Evolutionary conservation across 2,329 filamentous ascomycete genomes (phyloP).

Genomic region (Epicoccum sorghinum): DNA sequence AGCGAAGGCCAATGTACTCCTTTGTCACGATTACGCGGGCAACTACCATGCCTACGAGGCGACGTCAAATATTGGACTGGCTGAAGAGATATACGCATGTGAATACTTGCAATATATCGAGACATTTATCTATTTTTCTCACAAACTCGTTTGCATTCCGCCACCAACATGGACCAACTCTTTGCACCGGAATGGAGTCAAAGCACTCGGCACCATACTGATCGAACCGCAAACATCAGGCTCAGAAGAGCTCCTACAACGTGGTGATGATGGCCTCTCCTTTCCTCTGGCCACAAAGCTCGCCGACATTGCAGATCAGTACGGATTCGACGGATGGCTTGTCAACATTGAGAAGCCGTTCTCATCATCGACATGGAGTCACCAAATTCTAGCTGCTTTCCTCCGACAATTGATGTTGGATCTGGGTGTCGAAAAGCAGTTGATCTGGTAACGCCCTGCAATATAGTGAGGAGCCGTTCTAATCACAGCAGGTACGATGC

Average conservation of each 20-base stretch:
- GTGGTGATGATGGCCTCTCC: conserved; percentile 15
- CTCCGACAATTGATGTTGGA: conserved; percentile 45
- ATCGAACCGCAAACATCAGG: conserved; percentile 50
- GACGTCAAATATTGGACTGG: conserved; percentile 37
- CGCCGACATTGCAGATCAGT: conserved; percentile 47
- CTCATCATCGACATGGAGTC: conserved; percentile 39
- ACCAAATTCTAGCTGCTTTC: conserved; percentile 43
- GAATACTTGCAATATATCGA: conserved; percentile 54
- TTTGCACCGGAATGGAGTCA: conserved; percentile 55
- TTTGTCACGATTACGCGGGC: conserved; percentile 51
- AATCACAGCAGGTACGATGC: conserved; percentile 52
- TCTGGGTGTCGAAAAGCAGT: conserved; percentile 34
- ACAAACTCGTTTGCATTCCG: conserved; percentile 54
- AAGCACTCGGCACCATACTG: conserved; percentile 52
- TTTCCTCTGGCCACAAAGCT: conserved; percentile 49
- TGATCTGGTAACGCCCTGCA: conserved; percentile 49
- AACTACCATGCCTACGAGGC: conserved; percentile 54
- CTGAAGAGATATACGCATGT: conserved; percentile 47
- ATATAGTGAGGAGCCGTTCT: not conserved
- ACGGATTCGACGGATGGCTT: conserved; percentile 57
- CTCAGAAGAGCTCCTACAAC: conserved; percentile 38
- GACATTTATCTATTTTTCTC: conserved; percentile 56
- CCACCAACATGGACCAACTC: conserved; percentile 55
- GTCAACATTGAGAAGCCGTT: conserved; percentile 55
- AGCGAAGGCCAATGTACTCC: conserved; percentile 33